Evolutionary conservation across 2,329 filamentous ascomycete species (phyloP).

Genomic region (Aspergillus flavus): DNA sequence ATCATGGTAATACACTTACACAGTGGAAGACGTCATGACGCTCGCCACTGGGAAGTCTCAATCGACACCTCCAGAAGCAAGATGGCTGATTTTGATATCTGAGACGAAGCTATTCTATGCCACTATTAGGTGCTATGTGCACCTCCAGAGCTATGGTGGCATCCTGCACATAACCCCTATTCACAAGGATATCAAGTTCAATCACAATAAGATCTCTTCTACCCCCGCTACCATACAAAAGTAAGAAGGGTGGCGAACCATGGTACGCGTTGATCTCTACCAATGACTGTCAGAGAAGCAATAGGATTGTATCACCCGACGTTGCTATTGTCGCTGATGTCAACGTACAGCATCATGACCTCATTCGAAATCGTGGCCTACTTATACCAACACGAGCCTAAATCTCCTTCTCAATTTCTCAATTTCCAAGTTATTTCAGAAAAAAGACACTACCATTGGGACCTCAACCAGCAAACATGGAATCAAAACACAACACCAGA

Average conservation of each 20-base stretch:
- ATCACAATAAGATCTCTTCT: neutral
- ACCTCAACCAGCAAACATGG: neutral
- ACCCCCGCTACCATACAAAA: neutral
- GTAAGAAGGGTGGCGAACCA: neutral
- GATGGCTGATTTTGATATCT: neutral
- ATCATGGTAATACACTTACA: neutral
- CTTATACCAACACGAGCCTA: neutral
- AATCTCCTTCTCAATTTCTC: too few relatives aligned
- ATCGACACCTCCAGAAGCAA: neutral
- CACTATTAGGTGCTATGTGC: neutral
- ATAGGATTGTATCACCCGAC: neutral
- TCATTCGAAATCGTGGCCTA: neutral
- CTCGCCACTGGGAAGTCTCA: neutral
- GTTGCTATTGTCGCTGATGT: neutral
- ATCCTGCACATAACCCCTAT: neutral
- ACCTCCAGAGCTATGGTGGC: neutral
- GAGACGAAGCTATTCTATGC: neutral
- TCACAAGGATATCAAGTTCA: neutral
- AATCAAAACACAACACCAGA: neutral
- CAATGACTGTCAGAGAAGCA: neutral
- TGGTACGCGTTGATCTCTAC: neutral
- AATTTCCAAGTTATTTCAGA: neutral
- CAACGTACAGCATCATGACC: neutral
- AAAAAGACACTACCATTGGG: neutral
- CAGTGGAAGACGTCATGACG: neutral